Evolutionary conservation across 148 eudicot genomes (phyloP), one percentile per base, ranked within the genome.

Genomic region (Heliamphora exappendiculata): DNA sequence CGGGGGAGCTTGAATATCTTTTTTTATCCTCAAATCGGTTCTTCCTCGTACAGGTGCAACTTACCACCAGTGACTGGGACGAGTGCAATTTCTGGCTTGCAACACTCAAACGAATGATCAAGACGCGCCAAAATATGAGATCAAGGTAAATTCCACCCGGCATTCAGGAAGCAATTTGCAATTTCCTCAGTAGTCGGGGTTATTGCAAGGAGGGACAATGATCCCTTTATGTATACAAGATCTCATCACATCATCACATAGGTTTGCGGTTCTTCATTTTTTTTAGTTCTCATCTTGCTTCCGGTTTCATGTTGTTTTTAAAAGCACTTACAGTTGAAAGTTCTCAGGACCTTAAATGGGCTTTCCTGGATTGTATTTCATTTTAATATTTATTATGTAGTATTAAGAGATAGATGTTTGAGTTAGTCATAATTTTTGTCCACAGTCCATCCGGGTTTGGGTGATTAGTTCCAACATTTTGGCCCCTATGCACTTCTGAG

Each of bases 1-100:
- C 22, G 51, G 14, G 41, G 76, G 54, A 2, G 37, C 26, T 20
- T 39, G 70, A 33, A 20, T 47, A 16, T 33, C 29, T 24, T 24
- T 69, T 60, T 53, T 36, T 17, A 78, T 36, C 37, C 29, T n/a
- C 14, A 33, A 36, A 19, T n/a, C 12, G 8, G 3, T 60, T n/a
- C 69, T 71, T 20, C 17, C n/a, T 72, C 39, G 7, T 13, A 74
- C 63, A 78, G 81, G 81, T 78, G 53, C 81, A 78, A 72, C 76
- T 78, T 50, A 78, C 81, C 42, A 72, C 81, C 29, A 78, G 81
- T 20, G 81, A 78, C 49, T 78, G 81, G 81, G 81, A 78, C 24
- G 81, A 78, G 64, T 78, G 81, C 81, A 78, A 63, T 50, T 78
- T 71, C 71, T 78, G 81, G 81, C 81, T 78, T 72, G 76, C 81